A percentile compares a stretch with the other conserved stretches of the same genome.
Evolutionary conservation across 1,284 basidiomycete genomes (phyloP).

Genomic region (Mycena sp.): DNA sequence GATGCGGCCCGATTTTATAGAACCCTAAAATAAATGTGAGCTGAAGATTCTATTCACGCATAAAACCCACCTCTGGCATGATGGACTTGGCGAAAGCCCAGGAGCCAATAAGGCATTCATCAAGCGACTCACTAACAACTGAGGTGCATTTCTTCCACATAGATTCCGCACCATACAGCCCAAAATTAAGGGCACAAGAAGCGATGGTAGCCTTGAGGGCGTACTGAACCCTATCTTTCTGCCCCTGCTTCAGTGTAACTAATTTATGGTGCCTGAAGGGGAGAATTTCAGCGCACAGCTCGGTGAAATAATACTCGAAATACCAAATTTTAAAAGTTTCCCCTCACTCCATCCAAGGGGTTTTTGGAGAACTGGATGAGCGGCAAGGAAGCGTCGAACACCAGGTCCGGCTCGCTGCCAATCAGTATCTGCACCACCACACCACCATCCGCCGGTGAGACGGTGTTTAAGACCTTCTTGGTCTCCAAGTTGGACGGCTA

Average conservation of each 20-base stretch:
- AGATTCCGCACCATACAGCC: background rate
- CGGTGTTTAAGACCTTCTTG: conserved; percentile 33
- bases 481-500: conserved; percentile 27
- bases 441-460: conserved; percentile 29
- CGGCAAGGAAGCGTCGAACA: background rate
- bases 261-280: background rate
- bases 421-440: background rate
- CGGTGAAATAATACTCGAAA: background rate
- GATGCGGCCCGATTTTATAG: conserved; percentile 7
- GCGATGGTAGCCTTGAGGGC: background rate
- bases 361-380: conserved; percentile 14
- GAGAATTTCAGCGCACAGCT: background rate
- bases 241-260: background rate
- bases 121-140: background rate
- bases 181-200: background rate
- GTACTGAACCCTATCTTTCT: background rate
- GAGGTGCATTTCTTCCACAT: background rate
- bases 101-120: conserved; percentile 11
- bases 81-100: conserved; percentile 16
- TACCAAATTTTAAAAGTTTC: background rate
- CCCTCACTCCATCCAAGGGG: conserved; percentile 13
- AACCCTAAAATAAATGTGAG: background rate
- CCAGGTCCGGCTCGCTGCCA: conserved; percentile 14
- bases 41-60: too few relatives aligned
- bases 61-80: too few relatives aligned